Base-by-base conservation (phyloP, 2,329 filamentous ascomycete species). In the Trichophaea hybrida region DNA sequence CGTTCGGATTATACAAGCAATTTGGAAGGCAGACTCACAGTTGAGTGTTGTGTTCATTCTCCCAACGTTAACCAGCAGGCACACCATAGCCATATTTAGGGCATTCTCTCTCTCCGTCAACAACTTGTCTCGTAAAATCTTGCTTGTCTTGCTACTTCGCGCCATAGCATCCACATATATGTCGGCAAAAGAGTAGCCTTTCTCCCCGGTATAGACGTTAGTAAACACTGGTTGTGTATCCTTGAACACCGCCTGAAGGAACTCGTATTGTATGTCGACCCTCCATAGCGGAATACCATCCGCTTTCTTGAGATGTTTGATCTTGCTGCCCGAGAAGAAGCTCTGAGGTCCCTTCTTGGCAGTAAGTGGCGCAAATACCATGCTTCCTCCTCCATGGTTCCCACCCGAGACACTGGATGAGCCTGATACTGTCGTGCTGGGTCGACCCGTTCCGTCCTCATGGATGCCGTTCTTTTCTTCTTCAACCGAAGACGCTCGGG, bases 61-160 rank as follows among this genome's bases (percentile, higher is more conserved):
- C 60, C 93, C 93, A 65, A 98, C 87, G 70, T 98, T 98, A 71
- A 98, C 93, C 68, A 98, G 75, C 65, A 98, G 76, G 73, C 93
- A 98, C 61, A 98, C 91, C 93, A 98, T 98, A 57, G 93, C 93
- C 93, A 98, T 98, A 70, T 88, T 91, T 72, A 95, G 89, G 38
- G 91, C 93, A 24, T 90, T 90, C 65, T 88, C 84, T 69, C 88
- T 84, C 71, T 98, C 93, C 67, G 85, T 93, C 69, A 95, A 79
- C 65, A 98, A 78, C 76, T 98, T 97, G 73, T 98, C 93, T 72
- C 94, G 88, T 65, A 98, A 78, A 54, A 98, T 93, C 75, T 97
- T 97, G 78, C 93, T 97, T 33, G 91, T 97, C 77, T 98, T 98
- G 78, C 88, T 96, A 75, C 93, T 98, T 72, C 89, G 82, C 2